Evolutionary conservation across 768 basidiomycete genomes (phyloP).

Genomic region (Auricularia sp.): DNA sequence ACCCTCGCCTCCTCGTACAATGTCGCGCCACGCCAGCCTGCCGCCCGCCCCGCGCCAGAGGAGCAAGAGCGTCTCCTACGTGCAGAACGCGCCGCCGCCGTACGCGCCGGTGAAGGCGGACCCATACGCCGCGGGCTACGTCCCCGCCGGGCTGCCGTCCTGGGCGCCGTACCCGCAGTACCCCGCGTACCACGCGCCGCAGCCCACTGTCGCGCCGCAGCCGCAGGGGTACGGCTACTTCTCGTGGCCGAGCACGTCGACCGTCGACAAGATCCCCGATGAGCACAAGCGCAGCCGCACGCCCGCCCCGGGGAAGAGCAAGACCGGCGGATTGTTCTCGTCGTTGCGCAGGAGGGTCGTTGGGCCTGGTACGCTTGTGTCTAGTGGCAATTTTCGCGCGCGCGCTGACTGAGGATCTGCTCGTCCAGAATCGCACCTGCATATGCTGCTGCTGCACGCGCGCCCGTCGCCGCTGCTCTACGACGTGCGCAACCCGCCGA

Average conservation of each 20-base stretch:
- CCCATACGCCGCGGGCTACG: neutral
- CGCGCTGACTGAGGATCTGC: neutral
- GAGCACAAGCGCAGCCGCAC: neutral
- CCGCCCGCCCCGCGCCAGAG: neutral
- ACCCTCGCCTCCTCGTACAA: neutral
- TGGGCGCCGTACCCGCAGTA: neutral
- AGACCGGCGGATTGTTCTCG: neutral
- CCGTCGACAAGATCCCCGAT: slow-evolving; percentile 2
- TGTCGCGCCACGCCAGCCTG: neutral
- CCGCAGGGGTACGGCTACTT: slow-evolving; percentile 1
- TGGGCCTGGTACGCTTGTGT: neutral
- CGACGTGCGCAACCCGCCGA: neutral
- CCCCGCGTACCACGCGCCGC: neutral
- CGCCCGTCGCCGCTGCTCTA: neutral
- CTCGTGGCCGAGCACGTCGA: neutral
- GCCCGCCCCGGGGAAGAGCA: neutral
- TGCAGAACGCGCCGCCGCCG: neutral
- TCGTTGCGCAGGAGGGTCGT: neutral
- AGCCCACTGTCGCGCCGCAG: neutral
- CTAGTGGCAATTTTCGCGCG: neutral
- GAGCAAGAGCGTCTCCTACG: neutral
- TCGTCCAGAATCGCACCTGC: neutral
- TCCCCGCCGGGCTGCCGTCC: neutral
- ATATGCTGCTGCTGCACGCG: neutral
- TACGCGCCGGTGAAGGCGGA: neutral